Conservation (phyloP, 768 basidiomycete genomes). For the Pleurotus eryngii region DNA sequence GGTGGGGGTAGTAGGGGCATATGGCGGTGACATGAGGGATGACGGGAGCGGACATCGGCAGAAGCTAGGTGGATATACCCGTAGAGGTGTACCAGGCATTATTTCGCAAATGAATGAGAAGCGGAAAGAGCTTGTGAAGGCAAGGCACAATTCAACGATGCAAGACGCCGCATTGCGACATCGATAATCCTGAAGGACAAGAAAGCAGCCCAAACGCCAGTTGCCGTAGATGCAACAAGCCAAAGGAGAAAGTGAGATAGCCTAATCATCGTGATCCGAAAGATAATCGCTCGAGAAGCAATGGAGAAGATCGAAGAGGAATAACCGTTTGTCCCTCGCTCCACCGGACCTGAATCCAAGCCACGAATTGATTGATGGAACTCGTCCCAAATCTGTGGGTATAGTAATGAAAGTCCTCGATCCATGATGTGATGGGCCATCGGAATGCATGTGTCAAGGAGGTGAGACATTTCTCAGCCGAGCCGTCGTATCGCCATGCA, state of each 20-base stretch:
- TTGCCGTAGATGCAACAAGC: background rate
- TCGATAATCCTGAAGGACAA: background rate
- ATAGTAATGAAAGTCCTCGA: too few relatives aligned
- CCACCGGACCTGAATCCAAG: background rate
- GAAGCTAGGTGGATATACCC: too few relatives aligned
- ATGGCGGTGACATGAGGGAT: background rate
- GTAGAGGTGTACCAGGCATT: too few relatives aligned
- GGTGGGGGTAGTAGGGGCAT: background rate
- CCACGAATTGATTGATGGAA: background rate
- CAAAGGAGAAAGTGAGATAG: background rate
- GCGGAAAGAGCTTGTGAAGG: too few relatives aligned
- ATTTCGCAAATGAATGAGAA: too few relatives aligned
- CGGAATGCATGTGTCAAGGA: background rate
- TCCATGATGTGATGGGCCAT: too few relatives aligned
- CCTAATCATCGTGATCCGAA: background rate
- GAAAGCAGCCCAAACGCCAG: too few relatives aligned
- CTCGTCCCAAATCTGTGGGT: too few relatives aligned
- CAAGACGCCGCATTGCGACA: background rate
- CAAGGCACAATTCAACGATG: background rate
- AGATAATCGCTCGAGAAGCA: background rate
- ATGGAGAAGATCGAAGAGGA: background rate
- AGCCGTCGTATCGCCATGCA: conserved; percentile 5
- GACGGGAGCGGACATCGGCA: too few relatives aligned
- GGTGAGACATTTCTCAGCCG: background rate
- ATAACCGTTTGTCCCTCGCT: conserved; percentile 3